A percentile compares a stretch with the other conserved stretches of the same genome.
Conservation (phyloP, 306 rosid genomes). For the Calophaca sinica region DNA sequence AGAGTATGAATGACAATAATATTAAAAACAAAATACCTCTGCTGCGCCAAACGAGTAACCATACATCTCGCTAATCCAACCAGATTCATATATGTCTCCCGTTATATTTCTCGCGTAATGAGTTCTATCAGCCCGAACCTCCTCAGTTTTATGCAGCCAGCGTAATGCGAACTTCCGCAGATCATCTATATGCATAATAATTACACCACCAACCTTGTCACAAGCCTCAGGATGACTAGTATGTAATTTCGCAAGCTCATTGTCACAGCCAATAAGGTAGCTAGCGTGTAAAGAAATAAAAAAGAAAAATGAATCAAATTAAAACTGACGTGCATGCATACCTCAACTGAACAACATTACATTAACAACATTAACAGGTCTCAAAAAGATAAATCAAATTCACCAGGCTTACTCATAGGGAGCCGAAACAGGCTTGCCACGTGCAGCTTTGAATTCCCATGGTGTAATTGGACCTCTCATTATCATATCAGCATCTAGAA, state of each 20-base stretch:
- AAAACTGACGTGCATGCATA: not conserved
- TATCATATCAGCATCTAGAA: slow-evolving; percentile 52
- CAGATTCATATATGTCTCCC: slow-evolving; percentile 47
- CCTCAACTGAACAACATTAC: not conserved
- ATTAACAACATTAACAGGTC: slow-evolving; percentile 14
- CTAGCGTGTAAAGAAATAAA: slow-evolving; percentile 17
- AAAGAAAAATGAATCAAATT: not conserved
- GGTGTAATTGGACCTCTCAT: slow-evolving; percentile 49
- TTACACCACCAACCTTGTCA: slow-evolving; percentile 53
- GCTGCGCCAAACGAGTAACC: slow-evolving; percentile 48
- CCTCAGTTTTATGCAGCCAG: slow-evolving; percentile 52
- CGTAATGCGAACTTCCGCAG: slow-evolving; percentile 45
- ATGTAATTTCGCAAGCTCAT: slow-evolving; percentile 47
- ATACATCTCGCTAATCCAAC: slow-evolving; percentile 52
- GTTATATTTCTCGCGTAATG: slow-evolving; percentile 43
- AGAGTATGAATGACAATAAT: not conserved
- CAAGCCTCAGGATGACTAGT: slow-evolving; percentile 51
- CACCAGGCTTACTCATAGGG: slow-evolving; percentile 49
- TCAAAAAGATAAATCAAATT: slow-evolving; percentile 36
- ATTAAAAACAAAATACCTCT: slow-evolving; percentile 34
- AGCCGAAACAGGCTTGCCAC: slow-evolving; percentile 43
- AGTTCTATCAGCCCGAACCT: slow-evolving; percentile 46
- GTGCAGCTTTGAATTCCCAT: slow-evolving; percentile 51
- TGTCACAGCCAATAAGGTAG: slow-evolving; percentile 50
- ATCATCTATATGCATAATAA: slow-evolving; percentile 50